Percentiles rank a stretch among this genome's conserved stretches.
Evolutionary conservation across 2,329 filamentous ascomycete species (phyloP).

Genomic region (Lachnellula arida): DNA sequence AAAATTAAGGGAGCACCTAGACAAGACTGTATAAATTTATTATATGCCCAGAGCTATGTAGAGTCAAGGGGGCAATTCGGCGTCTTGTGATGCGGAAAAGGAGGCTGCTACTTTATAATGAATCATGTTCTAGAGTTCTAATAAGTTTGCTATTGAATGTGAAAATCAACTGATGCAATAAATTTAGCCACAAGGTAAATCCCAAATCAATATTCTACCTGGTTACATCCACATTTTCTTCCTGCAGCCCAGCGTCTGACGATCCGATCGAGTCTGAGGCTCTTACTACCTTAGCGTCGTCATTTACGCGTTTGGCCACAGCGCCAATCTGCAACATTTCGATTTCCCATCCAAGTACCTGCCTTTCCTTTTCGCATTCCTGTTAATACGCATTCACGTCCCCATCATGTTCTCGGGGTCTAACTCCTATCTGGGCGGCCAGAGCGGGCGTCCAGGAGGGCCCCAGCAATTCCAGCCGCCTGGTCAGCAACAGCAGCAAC

Average conservation of each 20-base stretch:
- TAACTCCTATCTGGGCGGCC: conserved; percentile 78
- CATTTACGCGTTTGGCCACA: neutral
- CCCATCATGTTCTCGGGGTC: conserved; percentile 79
- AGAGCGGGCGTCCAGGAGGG: conserved; percentile 68
- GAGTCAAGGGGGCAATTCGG: neutral
- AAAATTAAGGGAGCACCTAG: neutral
- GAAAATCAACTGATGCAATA: no score
- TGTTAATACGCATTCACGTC: conserved; percentile 17
- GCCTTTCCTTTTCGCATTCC: conserved; percentile 9
- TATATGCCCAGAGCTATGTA: neutral
- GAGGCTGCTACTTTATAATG: neutral
- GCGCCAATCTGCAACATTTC: neutral
- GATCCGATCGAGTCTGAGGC: neutral
- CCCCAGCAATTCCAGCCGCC: conserved; percentile 51
- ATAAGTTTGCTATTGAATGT: neutral
- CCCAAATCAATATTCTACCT: neutral
- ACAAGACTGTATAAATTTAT: neutral
- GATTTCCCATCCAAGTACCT: conserved; percentile 1
- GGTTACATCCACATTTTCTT: neutral
- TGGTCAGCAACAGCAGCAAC: conserved; percentile 38
- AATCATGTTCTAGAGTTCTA: neutral
- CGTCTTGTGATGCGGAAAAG: neutral
- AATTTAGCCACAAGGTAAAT: neutral
- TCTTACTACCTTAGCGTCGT: no score
- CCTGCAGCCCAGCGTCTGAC: no score